Percentiles rank a stretch among this genome's conserved stretches.
Evolutionary conservation across 2,329 filamentous ascomycete species (phyloP).

Genomic region (Colletotrichum cuscutae): DNA sequence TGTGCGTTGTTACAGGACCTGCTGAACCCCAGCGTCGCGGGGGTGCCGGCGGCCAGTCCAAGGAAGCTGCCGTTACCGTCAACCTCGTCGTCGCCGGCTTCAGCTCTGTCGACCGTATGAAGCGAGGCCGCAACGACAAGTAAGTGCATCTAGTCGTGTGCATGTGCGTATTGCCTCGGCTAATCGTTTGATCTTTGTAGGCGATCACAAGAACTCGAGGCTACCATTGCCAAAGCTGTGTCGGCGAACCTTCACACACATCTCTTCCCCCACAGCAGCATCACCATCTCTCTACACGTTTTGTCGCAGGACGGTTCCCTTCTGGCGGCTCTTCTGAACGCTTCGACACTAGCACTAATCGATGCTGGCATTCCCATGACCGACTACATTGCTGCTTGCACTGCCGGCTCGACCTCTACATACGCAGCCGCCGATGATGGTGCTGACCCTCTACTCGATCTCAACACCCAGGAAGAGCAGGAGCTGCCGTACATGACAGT

Average conservation of each 20-base stretch:
- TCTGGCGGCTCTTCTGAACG: constrained; percentile 90
- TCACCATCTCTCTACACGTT: constrained; percentile 85
- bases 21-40: constrained; percentile 67
- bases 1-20: constrained; percentile 91
- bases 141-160: constrained; percentile 51
- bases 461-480: constrained; percentile 83
- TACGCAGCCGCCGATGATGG: constrained; percentile 72
- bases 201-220: constrained; percentile 82
- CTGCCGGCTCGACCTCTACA: constrained; percentile 80
- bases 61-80: constrained; percentile 77
- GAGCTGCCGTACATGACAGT: constrained; percentile 92
- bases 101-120: constrained; percentile 85
- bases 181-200: constrained; percentile 53
- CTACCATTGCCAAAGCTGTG: constrained; percentile 82
- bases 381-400: constrained; percentile 89
- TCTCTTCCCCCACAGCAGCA: constrained; percentile 88
- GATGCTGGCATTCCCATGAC: constrained; percentile 97
- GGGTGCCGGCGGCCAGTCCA: constrained; percentile 42
- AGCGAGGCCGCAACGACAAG: constrained; percentile 81
- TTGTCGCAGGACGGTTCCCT: constrained; percentile 91
- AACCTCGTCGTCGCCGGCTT: constrained; percentile 90
- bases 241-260: constrained; percentile 83
- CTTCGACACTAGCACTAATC: constrained; percentile 88
- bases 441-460: constrained; percentile 82
- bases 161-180: neutral